These are phyloP conservation scores for Aspergillus taichungensis DNA, from an alignment of 495 filamentous ascomycete genomes.

Conservation along the genomic window DNA sequence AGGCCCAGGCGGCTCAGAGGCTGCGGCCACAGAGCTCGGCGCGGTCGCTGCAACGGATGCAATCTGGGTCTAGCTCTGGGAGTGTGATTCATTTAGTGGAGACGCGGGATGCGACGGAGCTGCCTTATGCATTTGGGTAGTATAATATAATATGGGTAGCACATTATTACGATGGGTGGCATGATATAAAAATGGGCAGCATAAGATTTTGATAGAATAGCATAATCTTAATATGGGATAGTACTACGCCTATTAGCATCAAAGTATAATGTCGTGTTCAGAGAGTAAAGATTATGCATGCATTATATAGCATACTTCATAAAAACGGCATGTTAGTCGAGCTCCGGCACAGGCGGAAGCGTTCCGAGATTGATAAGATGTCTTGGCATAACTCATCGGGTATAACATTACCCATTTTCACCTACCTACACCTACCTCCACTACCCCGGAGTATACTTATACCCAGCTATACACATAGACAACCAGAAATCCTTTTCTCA, in stretches of 20 bases:
- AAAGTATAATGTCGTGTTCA: too few species aligned
- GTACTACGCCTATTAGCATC: too few species aligned
- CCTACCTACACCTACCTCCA: background rate
- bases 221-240: background rate
- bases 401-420: background rate
- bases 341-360: background rate
- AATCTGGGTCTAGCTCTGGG: constrained; percentile 15
- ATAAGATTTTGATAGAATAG: too few species aligned
- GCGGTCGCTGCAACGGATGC: constrained; percentile 26
- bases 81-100: constrained; percentile 6
- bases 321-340: background rate
- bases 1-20: too few species aligned
- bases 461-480: background rate
- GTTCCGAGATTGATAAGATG: constrained; percentile 18
- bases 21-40: constrained; percentile 11
- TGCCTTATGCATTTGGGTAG: background rate
- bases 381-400: background rate
- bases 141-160: background rate
- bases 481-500: background rate
- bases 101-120: background rate
- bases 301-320: too few species aligned
- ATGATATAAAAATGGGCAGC: too few species aligned
- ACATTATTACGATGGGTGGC: background rate
- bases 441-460: background rate
- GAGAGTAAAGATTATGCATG: background rate